phyloP scores from a whole-genome alignment of 129 eudicot species.

The Centella asiatica region DNA sequence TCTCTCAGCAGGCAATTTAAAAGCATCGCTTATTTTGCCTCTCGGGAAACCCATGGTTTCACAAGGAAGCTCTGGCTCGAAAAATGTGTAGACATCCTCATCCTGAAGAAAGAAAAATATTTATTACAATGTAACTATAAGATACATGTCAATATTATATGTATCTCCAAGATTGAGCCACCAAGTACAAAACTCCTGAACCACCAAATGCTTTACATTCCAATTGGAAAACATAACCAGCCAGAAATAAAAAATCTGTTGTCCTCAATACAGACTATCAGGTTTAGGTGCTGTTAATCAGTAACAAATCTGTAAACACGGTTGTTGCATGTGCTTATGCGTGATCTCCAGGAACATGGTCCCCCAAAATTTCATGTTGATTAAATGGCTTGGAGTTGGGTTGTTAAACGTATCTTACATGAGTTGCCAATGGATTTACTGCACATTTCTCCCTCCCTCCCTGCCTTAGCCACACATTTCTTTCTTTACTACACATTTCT shows the following conservation, averaged over 20 bases:
- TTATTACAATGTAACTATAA: neutral
- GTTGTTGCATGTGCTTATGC: neutral
- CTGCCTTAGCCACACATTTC: neutral
- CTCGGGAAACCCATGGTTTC: slow-evolving; percentile 39
- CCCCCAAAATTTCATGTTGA: too few relatives aligned
- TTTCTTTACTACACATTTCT: too few relatives aligned
- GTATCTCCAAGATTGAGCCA: neutral
- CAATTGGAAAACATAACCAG: neutral
- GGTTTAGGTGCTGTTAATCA: neutral
- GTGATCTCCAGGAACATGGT: too few relatives aligned
- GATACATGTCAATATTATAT: neutral
- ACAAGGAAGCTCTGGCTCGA: slow-evolving; percentile 81
- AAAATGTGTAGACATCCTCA: slow-evolving; percentile 80
- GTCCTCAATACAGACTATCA: neutral
- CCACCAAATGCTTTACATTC: too few relatives aligned
- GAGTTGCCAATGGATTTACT: too few relatives aligned
- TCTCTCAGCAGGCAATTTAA: slow-evolving; percentile 32
- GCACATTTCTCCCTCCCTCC: too few relatives aligned
- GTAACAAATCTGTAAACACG: neutral
- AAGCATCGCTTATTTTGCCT: slow-evolving; percentile 41
- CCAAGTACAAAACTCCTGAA: neutral
- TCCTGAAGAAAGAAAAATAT: slow-evolving; percentile 35
- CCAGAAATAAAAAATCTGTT: neutral
- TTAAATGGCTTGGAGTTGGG: too few relatives aligned
- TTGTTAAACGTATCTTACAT: too few relatives aligned